Base-by-base conservation (phyloP, 1,284 basidiomycete genomes). In the Ganoderma resinaceum region DNA sequence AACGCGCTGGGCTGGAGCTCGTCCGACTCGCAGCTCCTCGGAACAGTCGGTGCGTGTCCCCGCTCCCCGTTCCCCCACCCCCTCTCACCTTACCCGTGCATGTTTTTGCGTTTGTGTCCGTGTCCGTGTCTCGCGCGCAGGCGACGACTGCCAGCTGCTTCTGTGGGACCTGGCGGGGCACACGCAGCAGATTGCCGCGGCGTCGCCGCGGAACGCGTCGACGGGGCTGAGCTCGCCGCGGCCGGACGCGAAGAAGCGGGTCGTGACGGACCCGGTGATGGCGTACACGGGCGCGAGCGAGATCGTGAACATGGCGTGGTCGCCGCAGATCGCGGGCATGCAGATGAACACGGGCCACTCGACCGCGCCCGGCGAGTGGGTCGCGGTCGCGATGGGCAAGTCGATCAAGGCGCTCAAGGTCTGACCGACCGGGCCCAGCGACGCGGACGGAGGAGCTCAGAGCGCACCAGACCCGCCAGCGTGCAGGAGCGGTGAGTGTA, bases 1-100 rank as follows among this genome's bases (percentile, higher is more conserved):
- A 95, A 95, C 75, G 92, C 92, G 1, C 87, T 97, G 58, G 93
- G 92, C 3, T 98, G 96, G 96, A 92, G 95, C 46, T 87, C 92
- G 9, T 87, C 89, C 1, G 92, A 96, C 53, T 90, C 89, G 59
- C 91, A 95, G 38, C 85, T 96, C 70, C 85, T 96, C 66, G 94
- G 96, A 11, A 94, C 93, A 62, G 92, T 94, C 75, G 91, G 95
- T 95, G 79, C 73, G 86, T 80, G n/a, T 52, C 38, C 9, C 37
- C 38, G 18, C 37, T 12, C 35, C 42, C 3, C 42, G 42, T 49
- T n/a, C 43, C 20, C 20, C 43, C 5, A 20, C 43, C 43, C 2
- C 42, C n/a, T 59, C 62, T 26, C 49, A 31, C 26, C 14, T 12
- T 2, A 55, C 23, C 46, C 6, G 3, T 55, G 23, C 5, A 11